Base-by-base conservation (phyloP, 768 basidiomycete genomes). In the Daedaleopsis sinensis region DNA sequence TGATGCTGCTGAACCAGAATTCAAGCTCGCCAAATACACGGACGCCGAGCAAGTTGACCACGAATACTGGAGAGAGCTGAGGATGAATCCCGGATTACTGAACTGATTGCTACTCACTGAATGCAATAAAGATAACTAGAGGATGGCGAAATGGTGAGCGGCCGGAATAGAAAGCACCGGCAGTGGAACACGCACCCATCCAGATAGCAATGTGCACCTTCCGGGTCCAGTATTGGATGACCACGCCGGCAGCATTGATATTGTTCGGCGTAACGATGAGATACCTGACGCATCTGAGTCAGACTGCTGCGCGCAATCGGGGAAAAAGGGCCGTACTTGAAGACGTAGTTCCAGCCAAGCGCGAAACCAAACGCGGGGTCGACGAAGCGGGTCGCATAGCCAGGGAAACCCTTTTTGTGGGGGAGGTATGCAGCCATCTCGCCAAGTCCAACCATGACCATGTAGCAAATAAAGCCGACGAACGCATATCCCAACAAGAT, bases 1-100 rank as follows among this genome's bases (percentile, higher is more conserved):
- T 91, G 71, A 92, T 79, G 57, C 84, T 82, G 58, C 85, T 88
- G 67, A 84, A 82, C 86, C 87, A 89, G 73, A 89, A 89, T 68
- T 89, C 87, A n/a, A 89, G 74, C 69, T 90, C 88, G 54, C 88
- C 87, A 59, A 89, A 90, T 7, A 87, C 79, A 1, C 84, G 81
- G 21, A 90, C 82, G 46, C 86, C 87, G 44, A 88, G 76, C 15
- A 87, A 70, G 71, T 89, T 89, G 63, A 87, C 68, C 19, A 76
- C 15, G 61, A 84, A 81, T 57, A 87, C 82, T 86, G 23, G 8
- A 37, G 8, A 24, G 15, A 3, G 32, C 62, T 66, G 21, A 67
- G 39, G 36, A 15, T 24, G 23, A 21, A 19, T 15, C 23, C 11
- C 23, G 16, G 5, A 51, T 7, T 21, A 32, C 38, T 42, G 19